A percentile compares a stretch with the other conserved stretches of the same genome.
These are phyloP conservation scores for Naganishia sp. DNA, from an alignment of 1,284 basidiomycete species.

Conservation along the genomic window DNA sequence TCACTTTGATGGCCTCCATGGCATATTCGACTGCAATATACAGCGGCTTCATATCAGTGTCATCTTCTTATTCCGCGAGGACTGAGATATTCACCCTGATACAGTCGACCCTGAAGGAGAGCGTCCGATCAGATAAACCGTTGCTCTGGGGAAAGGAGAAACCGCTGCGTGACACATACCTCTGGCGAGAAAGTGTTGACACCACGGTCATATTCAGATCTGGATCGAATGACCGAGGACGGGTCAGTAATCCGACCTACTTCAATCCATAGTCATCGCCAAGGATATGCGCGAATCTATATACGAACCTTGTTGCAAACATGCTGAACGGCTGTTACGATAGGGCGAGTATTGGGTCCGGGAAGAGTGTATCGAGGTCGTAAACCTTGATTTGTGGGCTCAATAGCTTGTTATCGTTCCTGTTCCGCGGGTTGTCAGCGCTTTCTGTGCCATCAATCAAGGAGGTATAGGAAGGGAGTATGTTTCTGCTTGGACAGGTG, in stretches of 20 bases:
- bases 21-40: conserved; percentile 85
- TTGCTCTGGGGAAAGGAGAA: neutral
- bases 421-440: neutral
- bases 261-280: no score
- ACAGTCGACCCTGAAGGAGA: conserved; percentile 53
- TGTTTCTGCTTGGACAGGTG: neutral
- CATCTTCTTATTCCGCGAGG: no score
- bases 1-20: conserved; percentile 94
- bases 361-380: no score
- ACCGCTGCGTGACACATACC: conserved; percentile 51
- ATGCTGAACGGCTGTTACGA: no score
- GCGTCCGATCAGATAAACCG: conserved; percentile 31
- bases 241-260: no score
- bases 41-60: conserved; percentile 31
- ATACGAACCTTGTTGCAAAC: no score
- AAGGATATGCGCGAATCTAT: no score
- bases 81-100: conserved; percentile 52
- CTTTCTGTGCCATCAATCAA: no score
- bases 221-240: conserved; percentile 23
- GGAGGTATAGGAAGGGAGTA: neutral
- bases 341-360: no score
- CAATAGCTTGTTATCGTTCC: neutral
- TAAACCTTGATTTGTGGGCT: no score
- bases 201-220: conserved; percentile 72
- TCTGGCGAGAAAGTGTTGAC: conserved; percentile 99